These are phyloP conservation scores for Phytophthora vignae DNA, from an alignment of 352 stramenopile genomes.

Conservation along the genomic window DNA sequence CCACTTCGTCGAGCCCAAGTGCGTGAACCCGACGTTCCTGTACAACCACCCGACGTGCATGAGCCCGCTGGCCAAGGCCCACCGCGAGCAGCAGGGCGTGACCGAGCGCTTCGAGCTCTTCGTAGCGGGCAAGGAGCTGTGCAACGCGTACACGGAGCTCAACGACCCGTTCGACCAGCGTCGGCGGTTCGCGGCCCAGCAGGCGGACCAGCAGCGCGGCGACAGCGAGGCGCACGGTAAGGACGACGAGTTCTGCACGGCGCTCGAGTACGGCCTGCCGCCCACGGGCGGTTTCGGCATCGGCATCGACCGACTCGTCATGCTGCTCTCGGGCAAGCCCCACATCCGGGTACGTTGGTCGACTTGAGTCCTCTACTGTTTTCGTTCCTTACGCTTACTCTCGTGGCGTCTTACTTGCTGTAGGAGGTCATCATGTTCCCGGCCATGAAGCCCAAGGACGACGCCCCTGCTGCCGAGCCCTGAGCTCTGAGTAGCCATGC, in stretches of 20 bases:
- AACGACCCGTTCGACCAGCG: constrained; percentile 98
- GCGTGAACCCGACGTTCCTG: constrained; percentile 97
- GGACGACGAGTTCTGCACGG: constrained; percentile 98
- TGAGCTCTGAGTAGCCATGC: neutral
- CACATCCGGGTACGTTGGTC: constrained; percentile 92
- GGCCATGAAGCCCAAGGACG: constrained; percentile 95
- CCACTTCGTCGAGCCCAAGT: constrained; percentile 96
- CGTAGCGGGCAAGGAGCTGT: constrained; percentile 95
- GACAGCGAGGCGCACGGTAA: constrained; percentile 92
- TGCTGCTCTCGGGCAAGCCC: constrained; percentile 98
- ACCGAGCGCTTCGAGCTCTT: constrained; percentile 99
- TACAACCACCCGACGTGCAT: constrained; percentile 98
- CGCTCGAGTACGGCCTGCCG: constrained; percentile 97
- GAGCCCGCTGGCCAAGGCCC: constrained; percentile 96
- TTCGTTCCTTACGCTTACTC: neutral
- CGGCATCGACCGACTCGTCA: constrained; percentile 98
- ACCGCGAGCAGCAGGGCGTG: constrained; percentile 93
- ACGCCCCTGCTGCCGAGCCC: neutral
- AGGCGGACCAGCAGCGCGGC: constrained; percentile 78
- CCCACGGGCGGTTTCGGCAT: constrained; percentile 98
- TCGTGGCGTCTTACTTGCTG: neutral
- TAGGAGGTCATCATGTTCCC: constrained; percentile 99
- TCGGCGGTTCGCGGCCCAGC: constrained; percentile 95
- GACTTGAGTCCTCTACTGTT: neutral
- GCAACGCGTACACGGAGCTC: constrained; percentile 99